phyloP scores from a whole-genome alignment of 345 rosid species.

The Camelina laxa region DNA sequence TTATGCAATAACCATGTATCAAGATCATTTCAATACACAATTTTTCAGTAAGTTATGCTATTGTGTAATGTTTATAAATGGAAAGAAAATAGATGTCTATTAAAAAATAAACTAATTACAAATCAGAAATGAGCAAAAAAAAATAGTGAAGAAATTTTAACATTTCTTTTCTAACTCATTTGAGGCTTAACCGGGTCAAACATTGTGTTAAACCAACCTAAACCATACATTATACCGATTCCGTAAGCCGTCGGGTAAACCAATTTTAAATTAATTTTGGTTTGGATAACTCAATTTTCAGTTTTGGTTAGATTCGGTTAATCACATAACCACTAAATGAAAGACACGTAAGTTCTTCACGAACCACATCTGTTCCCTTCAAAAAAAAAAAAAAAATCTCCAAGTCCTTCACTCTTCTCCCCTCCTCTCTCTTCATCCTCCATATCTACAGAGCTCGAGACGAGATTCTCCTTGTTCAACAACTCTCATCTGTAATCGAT shows the following conservation, averaged over 20 bases:
- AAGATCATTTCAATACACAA: too few relatives aligned
- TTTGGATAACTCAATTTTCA: neutral
- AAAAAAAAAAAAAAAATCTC: constrained; percentile 20
- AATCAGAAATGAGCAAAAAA: too few relatives aligned
- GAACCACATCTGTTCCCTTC: constrained; percentile 62
- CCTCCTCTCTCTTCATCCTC: constrained; percentile 15
- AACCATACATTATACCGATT: neutral
- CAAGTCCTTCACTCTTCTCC: constrained; percentile 11
- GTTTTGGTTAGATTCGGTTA: constrained; percentile 21
- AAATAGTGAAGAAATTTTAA: too few relatives aligned
- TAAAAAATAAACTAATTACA: too few relatives aligned
- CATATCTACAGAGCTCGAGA: constrained; percentile 25
- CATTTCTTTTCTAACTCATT: too few relatives aligned
- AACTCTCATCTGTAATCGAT: constrained; percentile 21
- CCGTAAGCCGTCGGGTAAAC: neutral
- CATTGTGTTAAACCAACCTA: too few relatives aligned
- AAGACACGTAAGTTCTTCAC: constrained; percentile 57
- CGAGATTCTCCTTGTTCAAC: constrained; percentile 11
- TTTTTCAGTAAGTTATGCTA: too few relatives aligned
- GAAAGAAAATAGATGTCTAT: too few relatives aligned
- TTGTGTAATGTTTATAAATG: too few relatives aligned
- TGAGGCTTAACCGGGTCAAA: too few relatives aligned
- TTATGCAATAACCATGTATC: too few relatives aligned
- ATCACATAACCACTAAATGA: constrained; percentile 38
- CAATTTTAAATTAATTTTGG: neutral